These are phyloP conservation scores for Russula sp. DNA, from an alignment of 768 basidiomycete genomes.

Conservation along the genomic window DNA sequence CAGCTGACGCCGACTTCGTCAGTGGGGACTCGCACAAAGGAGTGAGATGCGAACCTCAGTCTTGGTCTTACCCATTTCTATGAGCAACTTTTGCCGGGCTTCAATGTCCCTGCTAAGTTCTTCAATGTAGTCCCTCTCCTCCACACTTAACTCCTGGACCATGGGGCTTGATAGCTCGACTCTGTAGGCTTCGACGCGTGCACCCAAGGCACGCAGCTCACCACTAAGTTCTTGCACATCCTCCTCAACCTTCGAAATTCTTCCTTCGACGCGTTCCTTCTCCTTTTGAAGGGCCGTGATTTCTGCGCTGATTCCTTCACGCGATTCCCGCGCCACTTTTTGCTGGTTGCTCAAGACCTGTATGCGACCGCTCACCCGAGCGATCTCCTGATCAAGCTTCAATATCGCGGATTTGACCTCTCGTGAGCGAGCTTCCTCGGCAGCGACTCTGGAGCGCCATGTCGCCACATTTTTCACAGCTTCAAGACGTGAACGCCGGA, in stretches of 20 bases:
- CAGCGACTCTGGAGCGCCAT: conserved; percentile 69
- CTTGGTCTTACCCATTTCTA: conserved; percentile 61
- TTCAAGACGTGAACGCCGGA: conserved; percentile 85
- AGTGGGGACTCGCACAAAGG: not conserved
- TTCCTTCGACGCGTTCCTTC: conserved; percentile 58
- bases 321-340: conserved; percentile 58
- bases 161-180: conserved; percentile 72
- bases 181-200: conserved; percentile 57
- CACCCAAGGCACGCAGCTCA: conserved; percentile 57
- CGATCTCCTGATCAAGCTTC: conserved; percentile 81
- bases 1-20: conserved; percentile 39
- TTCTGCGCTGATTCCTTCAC: conserved; percentile 64
- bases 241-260: conserved; percentile 57
- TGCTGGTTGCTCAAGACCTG: conserved; percentile 66
- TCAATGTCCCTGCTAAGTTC: conserved; percentile 72
- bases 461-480: conserved; percentile 68
- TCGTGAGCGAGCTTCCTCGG: conserved; percentile 54
- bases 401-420: conserved; percentile 71
- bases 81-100: conserved; percentile 57
- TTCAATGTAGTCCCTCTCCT: conserved; percentile 65
- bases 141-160: conserved; percentile 61
- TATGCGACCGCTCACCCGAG: conserved; percentile 63
- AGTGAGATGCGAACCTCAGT: conserved; percentile 51
- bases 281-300: conserved; percentile 53
- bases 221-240: conserved; percentile 67